phyloP scores from a whole-genome alignment of 805 yeast species.

The Pichia cephalocereana region DNA sequence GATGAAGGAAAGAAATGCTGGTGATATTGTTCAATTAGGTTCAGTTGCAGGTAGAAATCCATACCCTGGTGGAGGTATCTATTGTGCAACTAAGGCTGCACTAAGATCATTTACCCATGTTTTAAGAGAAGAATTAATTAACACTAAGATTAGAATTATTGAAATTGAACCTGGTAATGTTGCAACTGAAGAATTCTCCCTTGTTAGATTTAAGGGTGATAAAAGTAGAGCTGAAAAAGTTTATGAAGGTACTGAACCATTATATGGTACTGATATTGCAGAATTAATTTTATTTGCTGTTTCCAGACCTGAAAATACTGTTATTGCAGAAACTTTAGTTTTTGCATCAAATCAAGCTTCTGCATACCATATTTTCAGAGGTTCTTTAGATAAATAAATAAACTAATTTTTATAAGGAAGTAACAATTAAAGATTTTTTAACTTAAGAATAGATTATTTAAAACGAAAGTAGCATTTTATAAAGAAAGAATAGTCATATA shows the following conservation, averaged over 20 bases:
- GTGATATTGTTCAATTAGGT: conserved; percentile 68
- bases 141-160: conserved; percentile 52
- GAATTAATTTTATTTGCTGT: conserved; percentile 61
- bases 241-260: conserved; percentile 60
- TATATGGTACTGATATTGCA: conserved; percentile 65
- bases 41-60: conserved; percentile 76
- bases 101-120: conserved; percentile 63
- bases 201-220: conserved; percentile 59
- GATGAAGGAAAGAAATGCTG: conserved; percentile 59
- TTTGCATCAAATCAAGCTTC: conserved; percentile 84
- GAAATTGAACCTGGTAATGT: conserved; percentile 76
- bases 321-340: conserved; percentile 71
- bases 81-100: conserved; percentile 69
- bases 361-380: conserved; percentile 50
- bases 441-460: too few species aligned
- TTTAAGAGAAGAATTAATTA: conserved; percentile 46
- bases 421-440: too few species aligned
- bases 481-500: background rate
- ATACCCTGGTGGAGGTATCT: conserved; percentile 71
- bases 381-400: conserved; percentile 10
- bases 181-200: conserved; percentile 62
- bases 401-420: too few species aligned
- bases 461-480: too few species aligned
- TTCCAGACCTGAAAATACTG: conserved; percentile 62
- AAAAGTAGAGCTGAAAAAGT: conserved; percentile 50